Evolutionary conservation across 768 basidiomycete genomes (phyloP).

Genomic region (Dacryopinax spathularia): DNA sequence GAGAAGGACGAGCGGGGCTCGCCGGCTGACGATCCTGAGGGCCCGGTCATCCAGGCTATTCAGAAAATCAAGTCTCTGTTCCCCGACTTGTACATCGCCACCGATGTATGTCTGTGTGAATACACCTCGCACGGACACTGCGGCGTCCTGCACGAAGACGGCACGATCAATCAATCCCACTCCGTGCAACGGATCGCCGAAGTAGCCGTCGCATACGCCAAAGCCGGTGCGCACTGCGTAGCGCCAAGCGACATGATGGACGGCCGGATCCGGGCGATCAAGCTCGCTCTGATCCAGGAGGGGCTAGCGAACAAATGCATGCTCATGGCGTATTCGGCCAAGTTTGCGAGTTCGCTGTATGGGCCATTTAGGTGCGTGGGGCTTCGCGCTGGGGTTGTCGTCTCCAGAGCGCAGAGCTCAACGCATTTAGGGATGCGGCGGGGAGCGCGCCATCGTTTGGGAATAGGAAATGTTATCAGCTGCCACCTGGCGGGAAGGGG

Average conservation of each 20-base stretch:
- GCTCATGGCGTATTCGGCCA: constrained; percentile 94
- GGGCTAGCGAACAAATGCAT: constrained; percentile 79
- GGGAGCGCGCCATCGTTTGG: constrained; percentile 92
- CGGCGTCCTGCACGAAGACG: constrained; percentile 59
- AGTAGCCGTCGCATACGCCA: constrained; percentile 83
- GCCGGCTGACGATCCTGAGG: constrained; percentile 76
- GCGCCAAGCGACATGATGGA: constrained; percentile 99
- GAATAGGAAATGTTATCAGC: constrained; percentile 94
- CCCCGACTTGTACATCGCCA: constrained; percentile 76
- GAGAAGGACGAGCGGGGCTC: constrained; percentile 72
- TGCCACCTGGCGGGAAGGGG: constrained; percentile 76
- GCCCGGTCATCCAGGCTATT: constrained; percentile 92
- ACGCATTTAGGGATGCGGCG: constrained; percentile 66
- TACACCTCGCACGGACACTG: constrained; percentile 98
- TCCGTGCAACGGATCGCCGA: constrained; percentile 82
- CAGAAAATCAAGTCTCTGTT: constrained; percentile 59
- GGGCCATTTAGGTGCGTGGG: constrained; percentile 76
- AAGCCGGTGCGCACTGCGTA: constrained; percentile 93
- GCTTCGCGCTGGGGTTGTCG: background rate
- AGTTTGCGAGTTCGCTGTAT: constrained; percentile 89
- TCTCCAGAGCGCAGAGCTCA: background rate
- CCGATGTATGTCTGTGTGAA: constrained; percentile 98
- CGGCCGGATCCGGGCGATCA: constrained; percentile 81
- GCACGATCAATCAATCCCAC: constrained; percentile 59
- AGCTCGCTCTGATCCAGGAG: constrained; percentile 64